Evolutionary conservation across 805 yeast genomes (phyloP).

Genomic region (Pichia kluyveri): DNA sequence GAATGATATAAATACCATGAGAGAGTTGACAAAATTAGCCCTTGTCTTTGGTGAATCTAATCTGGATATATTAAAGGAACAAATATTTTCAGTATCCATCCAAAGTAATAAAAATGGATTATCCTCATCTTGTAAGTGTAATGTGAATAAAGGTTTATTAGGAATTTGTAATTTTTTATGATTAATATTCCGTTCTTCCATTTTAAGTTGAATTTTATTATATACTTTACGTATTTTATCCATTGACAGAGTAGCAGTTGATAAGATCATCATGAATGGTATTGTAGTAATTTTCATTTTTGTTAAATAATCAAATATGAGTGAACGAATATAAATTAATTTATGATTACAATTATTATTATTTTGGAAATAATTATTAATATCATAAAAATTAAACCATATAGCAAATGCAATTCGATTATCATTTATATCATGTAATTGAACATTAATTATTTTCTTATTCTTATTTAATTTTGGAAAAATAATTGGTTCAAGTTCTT

Average conservation of each 20-base stretch:
- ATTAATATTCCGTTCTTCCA: not conserved
- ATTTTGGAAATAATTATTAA: not conserved
- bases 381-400: slow-evolving; percentile 1
- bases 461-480: not conserved
- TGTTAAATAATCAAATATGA: not conserved
- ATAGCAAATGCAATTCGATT: not conserved
- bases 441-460: not conserved
- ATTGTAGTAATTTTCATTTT: not conserved
- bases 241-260: not conserved
- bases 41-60: not conserved
- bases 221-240: not conserved
- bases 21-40: slow-evolving; percentile 7
- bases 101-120: slow-evolving; percentile 12
- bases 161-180: not conserved
- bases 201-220: not conserved
- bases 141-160: slow-evolving; percentile 2
- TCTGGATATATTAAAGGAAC: slow-evolving; percentile 9
- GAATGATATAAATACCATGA: slow-evolving; percentile 7
- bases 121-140: slow-evolving; percentile 10
- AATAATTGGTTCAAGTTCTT: not conserved
- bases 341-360: not conserved
- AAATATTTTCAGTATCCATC: slow-evolving; percentile 12
- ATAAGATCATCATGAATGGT: slow-evolving; percentile 3
- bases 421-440: not conserved
- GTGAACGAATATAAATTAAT: not conserved